Evolutionary conservation across 371 early-diverging fungal species (phyloP).

Genomic region (Capniomyces stellatus): DNA sequence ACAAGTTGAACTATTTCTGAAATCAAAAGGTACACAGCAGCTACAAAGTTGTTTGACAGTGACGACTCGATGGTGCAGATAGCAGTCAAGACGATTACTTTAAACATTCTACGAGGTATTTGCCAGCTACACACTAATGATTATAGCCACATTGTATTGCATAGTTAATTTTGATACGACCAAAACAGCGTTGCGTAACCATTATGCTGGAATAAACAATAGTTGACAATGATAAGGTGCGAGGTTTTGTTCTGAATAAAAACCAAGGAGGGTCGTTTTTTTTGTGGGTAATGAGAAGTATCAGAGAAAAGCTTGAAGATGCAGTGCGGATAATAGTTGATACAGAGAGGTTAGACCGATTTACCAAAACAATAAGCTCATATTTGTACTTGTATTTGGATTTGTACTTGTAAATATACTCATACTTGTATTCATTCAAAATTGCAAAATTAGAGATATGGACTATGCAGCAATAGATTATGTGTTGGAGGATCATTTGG

Average conservation of each 20-base stretch:
- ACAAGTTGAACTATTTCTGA: too few species aligned
- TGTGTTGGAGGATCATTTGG: constrained; percentile 33
- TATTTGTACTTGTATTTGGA: neutral
- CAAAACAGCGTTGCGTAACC: neutral
- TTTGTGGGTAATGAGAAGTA: constrained; percentile 6
- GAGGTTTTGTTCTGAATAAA: neutral
- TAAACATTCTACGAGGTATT: constrained; percentile 28
- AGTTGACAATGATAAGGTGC: neutral
- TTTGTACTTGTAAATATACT: neutral
- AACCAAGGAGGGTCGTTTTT: neutral
- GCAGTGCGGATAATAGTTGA: constrained; percentile 13
- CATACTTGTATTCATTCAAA: too few species aligned
- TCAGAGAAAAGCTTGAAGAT: constrained; percentile 14
- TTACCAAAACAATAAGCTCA: neutral
- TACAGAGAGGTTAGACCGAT: neutral
- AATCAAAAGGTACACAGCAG: too few species aligned
- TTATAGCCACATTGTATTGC: too few species aligned
- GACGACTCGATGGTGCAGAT: constrained; percentile 37
- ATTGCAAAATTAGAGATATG: neutral
- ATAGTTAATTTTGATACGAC: neutral
- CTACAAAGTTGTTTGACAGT: constrained; percentile 33
- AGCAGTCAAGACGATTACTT: constrained; percentile 35
- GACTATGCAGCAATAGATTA: constrained; percentile 22
- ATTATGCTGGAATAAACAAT: neutral
- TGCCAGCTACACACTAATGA: neutral